Evolutionary conservation across 2,329 filamentous ascomycete species (phyloP).

Genomic region (Ceratocystiopsis brevicomis): DNA sequence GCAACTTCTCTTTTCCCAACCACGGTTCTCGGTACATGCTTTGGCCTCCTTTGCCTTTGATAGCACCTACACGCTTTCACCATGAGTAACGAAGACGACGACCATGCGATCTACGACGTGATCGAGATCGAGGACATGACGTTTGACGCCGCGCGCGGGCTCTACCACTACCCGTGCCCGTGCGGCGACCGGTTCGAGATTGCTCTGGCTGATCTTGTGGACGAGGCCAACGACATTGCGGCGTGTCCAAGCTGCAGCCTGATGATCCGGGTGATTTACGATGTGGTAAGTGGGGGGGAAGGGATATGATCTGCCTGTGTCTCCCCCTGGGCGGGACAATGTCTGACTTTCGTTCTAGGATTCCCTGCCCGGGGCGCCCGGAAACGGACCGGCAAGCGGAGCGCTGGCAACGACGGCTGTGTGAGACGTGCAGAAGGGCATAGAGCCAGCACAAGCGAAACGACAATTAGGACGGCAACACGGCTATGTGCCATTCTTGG

Average conservation of each 20-base stretch:
- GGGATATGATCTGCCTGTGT: neutral
- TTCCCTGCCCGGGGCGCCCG: slow-evolving; percentile 2
- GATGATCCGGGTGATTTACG: slow-evolving; percentile 91
- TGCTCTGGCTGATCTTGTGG: slow-evolving; percentile 60
- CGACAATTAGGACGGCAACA: too few species aligned
- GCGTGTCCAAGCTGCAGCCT: slow-evolving; percentile 94
- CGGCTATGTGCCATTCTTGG: too few species aligned
- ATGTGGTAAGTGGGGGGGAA: slow-evolving; percentile 37
- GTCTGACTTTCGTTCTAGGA: neutral
- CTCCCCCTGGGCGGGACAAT: neutral
- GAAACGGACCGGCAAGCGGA: slow-evolving; percentile 1
- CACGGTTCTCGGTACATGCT: too few species aligned
- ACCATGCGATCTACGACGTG: slow-evolving; percentile 74
- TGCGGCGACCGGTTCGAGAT: slow-evolving; percentile 97
- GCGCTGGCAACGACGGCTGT: slow-evolving; percentile 1
- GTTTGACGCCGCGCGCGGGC: slow-evolving; percentile 60
- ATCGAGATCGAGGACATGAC: slow-evolving; percentile 99
- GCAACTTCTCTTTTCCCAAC: too few species aligned
- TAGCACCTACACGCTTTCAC: slow-evolving; percentile 6
- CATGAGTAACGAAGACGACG: slow-evolving; percentile 41
- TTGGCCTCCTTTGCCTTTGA: too few species aligned
- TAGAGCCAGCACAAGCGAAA: too few species aligned
- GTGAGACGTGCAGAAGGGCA: too few species aligned
- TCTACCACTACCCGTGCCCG: slow-evolving; percentile 92
- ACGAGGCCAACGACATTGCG: slow-evolving; percentile 75